Evolutionary conservation across 192 early-diverging fungal species (phyloP), one percentile per base, ranked within the genome.

Genomic region (Linnemannia schmuckeri): DNA sequence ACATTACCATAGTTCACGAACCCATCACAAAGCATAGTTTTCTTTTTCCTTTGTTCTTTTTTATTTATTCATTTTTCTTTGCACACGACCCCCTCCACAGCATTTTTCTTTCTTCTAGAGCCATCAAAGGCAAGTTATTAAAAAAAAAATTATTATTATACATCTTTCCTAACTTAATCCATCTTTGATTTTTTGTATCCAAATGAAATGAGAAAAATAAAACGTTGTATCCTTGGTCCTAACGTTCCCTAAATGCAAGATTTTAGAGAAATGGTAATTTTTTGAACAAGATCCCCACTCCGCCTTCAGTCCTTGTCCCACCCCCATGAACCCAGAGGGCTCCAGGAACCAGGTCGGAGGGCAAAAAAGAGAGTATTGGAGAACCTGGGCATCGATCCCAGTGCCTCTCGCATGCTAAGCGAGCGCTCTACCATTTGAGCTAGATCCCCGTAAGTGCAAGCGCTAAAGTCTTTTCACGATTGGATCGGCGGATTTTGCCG

Each of bases 341-440:
- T 18, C 2, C 49, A 18, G 18, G 49, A 18, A 20, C 49, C 49
- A 52, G 49, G 49, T 52, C n/a, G n/a, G 55, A 61, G 17, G 0
- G 55, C 55, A 61, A 61, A 61, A 57, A 61, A 61, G 12, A n/a
- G 9, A 24, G n/a, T 61, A 27, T 61, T 61, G 55, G 55, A 61
- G 55, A 61, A 61, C 55, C 55, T 61, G 55, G 55, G 55, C 55
- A 61, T 61, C 55, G 55, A 61, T 61, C 55, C 55, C 55, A 61
- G 55, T 61, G 55, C 55, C 55, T 61, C 55, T 61, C 55, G 55
- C 55, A 61, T 61, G 55, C 55, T 61, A 61, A 61, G 55, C 55
- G 55, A 61, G 55, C 55, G 71, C 71, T 72, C 71, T n/a, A 72
- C 71, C 71, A 72, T 72, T 72, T 72, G 71, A 72, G 71, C 71